These are phyloP conservation scores for Darksidea phi DNA, from an alignment of 495 filamentous ascomycete species.

Conservation along the genomic window DNA sequence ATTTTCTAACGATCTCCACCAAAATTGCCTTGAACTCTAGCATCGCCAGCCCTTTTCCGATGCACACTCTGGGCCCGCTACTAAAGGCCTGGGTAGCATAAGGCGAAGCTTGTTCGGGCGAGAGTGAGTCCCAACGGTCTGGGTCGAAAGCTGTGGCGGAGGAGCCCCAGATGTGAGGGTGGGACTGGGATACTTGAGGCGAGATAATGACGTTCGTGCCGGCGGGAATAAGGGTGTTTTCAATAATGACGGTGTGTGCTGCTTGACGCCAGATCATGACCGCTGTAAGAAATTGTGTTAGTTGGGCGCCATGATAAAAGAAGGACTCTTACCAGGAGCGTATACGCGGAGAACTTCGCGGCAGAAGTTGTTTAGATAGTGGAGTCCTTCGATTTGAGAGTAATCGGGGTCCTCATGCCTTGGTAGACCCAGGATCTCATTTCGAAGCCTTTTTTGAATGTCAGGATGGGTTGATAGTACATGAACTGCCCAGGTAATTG, in stretches of 20 bases:
- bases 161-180: constrained; percentile 38
- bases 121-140: constrained; percentile 36
- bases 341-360: constrained; percentile 59
- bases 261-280: constrained; percentile 3
- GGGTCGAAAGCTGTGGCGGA: constrained; percentile 44
- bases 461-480: constrained; percentile 56
- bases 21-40: constrained; percentile 39
- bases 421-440: constrained; percentile 60
- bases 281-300: neutral
- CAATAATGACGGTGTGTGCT: constrained; percentile 43
- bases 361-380: constrained; percentile 60
- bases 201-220: constrained; percentile 52
- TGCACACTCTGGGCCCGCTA: constrained; percentile 48
- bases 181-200: constrained; percentile 45
- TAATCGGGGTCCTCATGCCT: constrained; percentile 50
- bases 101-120: constrained; percentile 33
- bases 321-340: constrained; percentile 61
- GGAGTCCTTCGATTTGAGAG: constrained; percentile 52
- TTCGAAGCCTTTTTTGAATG: constrained; percentile 58
- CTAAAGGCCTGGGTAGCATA: constrained; percentile 43
- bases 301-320: constrained; percentile 41
- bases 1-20: constrained; percentile 26
- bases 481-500: constrained; percentile 59
- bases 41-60: constrained; percentile 64
- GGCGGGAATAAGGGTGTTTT: constrained; percentile 51